These are phyloP conservation scores for Phytophthora sp. DNA, from an alignment of 352 stramenopile genomes.

Conservation along the genomic window DNA sequence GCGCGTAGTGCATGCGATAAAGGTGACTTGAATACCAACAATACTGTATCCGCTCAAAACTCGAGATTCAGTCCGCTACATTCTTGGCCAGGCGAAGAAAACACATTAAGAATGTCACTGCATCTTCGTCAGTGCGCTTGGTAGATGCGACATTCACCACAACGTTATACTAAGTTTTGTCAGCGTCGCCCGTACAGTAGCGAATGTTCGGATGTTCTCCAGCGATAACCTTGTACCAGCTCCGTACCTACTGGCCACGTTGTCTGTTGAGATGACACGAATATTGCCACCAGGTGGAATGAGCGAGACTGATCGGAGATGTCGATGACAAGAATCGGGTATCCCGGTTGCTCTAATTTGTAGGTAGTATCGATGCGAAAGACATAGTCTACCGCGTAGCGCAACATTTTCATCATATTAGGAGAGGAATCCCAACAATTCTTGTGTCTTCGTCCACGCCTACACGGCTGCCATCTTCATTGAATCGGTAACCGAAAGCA, in stretches of 20 bases:
- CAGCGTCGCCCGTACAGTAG: constrained; percentile 2
- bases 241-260: not conserved
- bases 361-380: not conserved
- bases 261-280: not conserved
- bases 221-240: not conserved
- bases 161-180: constrained; percentile 6
- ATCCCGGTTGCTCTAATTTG: not conserved
- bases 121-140: too few relatives aligned
- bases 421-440: not conserved
- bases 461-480: too few relatives aligned
- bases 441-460: not conserved
- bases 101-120: constrained; percentile 2
- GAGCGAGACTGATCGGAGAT: not conserved
- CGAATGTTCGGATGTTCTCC: not conserved
- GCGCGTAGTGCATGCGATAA: not conserved
- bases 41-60: not conserved
- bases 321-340: not conserved
- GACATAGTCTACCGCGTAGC: not conserved
- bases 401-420: constrained; percentile 1
- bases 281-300: not conserved
- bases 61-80: not conserved
- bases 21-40: not conserved
- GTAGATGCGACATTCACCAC: not conserved
- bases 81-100: constrained; percentile 12
- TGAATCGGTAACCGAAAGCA: too few relatives aligned